Base-by-base conservation (phyloP, 495 filamentous ascomycete genomes). In the Xylaria telfairii region DNA sequence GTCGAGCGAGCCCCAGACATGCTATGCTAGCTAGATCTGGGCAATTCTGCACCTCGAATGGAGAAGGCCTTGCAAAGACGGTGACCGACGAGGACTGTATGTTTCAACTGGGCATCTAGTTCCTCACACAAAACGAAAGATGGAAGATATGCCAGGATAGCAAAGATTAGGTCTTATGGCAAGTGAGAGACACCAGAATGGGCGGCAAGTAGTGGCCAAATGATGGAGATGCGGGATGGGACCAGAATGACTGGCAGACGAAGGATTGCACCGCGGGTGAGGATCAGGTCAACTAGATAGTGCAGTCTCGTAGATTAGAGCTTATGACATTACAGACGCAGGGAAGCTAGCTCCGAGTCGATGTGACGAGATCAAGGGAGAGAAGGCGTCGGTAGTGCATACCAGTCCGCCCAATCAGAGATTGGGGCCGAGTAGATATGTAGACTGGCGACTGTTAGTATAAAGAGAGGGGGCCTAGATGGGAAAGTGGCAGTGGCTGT, bases 1-100 rank as follows among this genome's bases (percentile, higher is more conserved):
- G 81, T 83, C 19, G 84, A 83, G 37, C 78, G 72, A 26, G 78
- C 65, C 32, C 77, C 67, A 72, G 87, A 85, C 87, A 88, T 88
- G 60, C 74, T 74, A 56, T 67, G 32, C 42, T 60, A 51, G 51
- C 34, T 66, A 42, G n/a, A 44, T 73, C 47, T 26, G 32, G 51
- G 63, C 71, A 68, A 71, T 56, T 71, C 47, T 59, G 26, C 57
- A 69, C 65, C 59, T 32, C 21, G 62, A 71, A 70, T 64, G 61
- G 47, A 21, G 64, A 69, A 71, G 37, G 62, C 32, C 66, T 37
- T 64, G 68, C 54, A 26, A 37, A 34, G 46, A 12, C 30, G 41
- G 66, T 65, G 71, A 54, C 49, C 53, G 61, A 65, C 26, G 49
- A 17, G 42, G 44, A 19, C 26, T 51, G 56, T 39, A 59, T 39